phyloP scores from a whole-genome alignment of 2,329 filamentous ascomycete species.

The Boeremia exigua region DNA sequence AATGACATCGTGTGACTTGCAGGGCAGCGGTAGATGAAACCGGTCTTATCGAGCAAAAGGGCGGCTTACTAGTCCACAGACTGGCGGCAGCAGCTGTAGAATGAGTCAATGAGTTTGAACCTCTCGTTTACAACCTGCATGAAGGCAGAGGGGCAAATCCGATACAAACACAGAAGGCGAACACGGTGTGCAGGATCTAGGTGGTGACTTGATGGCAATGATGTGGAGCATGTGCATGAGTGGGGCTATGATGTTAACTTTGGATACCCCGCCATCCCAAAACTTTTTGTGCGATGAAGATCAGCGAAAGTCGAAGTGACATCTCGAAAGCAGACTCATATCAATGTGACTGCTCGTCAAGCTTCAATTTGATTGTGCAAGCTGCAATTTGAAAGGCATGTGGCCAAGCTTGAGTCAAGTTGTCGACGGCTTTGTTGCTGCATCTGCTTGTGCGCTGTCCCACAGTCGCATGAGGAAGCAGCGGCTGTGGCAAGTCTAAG shows the following conservation, averaged over 20 bases:
- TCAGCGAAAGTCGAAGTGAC: neutral
- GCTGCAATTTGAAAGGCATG: neutral
- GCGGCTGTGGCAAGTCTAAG: conserved; percentile 28
- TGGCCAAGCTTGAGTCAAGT: neutral
- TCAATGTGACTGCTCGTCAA: neutral
- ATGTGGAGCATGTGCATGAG: conserved; percentile 1
- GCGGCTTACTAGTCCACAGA: conserved; percentile 4
- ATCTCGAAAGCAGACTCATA: neutral
- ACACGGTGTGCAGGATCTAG: conserved; percentile 9
- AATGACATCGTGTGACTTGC: conserved; percentile 1
- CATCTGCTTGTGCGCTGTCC: conserved; percentile 2
- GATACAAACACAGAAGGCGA: neutral
- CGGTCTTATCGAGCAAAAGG: conserved; percentile 5
- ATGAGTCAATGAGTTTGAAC: neutral
- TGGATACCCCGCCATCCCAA: conserved; percentile 12
- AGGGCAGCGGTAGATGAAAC: conserved; percentile 8
- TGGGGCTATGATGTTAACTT: conserved; percentile 5
- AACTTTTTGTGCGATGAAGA: neutral
- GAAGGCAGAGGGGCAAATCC: neutral
- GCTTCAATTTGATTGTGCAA: neutral
- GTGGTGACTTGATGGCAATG: conserved; percentile 4
- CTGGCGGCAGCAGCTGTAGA: neutral
- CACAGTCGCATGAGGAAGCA: conserved; percentile 29
- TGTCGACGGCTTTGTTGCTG: conserved; percentile 3
- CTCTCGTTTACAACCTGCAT: neutral